Evolutionary conservation across 148 eudicot genomes (phyloP).

Genomic region (Rhododendron molle): DNA sequence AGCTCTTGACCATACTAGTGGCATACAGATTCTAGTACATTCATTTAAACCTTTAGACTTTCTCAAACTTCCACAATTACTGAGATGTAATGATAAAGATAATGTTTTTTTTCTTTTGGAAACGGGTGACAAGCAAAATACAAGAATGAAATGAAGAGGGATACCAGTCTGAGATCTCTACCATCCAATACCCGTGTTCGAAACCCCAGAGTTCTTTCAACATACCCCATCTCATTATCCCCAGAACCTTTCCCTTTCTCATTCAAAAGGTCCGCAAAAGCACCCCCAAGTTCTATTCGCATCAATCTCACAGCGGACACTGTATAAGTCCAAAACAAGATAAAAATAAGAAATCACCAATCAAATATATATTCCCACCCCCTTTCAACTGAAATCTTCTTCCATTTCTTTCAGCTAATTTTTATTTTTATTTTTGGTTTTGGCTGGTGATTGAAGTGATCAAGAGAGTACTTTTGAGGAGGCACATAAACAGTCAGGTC

Average conservation of each 20-base stretch:
- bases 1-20: background rate
- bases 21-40: background rate
- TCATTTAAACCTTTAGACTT: background rate
- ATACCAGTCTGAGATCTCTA: constrained; percentile 83
- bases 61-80: background rate
- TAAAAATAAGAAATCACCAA: constrained; percentile 1
- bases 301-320: constrained; percentile 96
- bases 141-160: constrained; percentile 11
- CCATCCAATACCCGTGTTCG: constrained; percentile 76
- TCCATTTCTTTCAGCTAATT: background rate
- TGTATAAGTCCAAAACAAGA: constrained; percentile 20
- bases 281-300: constrained; percentile 95
- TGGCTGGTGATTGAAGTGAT: background rate
- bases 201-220: constrained; percentile 90
- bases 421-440: background rate
- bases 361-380: background rate
- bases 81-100: background rate
- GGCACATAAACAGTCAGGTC: background rate
- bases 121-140: background rate
- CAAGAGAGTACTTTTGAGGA: background rate
- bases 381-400: background rate
- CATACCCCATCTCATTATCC: constrained; percentile 85
- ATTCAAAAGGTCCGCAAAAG: constrained; percentile 91
- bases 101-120: background rate
- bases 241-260: constrained; percentile 94